Conservation (phyloP, 805 yeast genomes). For the Cyberlindnera mycetangii region DNA sequence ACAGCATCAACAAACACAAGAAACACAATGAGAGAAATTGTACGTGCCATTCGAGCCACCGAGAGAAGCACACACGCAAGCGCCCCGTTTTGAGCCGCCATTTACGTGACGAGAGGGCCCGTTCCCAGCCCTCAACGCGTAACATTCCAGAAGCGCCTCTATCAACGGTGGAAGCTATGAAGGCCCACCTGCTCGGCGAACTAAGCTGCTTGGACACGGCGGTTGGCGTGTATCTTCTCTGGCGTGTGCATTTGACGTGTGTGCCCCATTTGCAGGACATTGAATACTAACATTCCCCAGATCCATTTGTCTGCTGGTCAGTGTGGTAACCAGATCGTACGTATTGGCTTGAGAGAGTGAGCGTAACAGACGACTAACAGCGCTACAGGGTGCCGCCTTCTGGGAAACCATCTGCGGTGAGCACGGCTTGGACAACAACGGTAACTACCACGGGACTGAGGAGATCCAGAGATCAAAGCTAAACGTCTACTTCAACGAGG, state of each 20-base stretch:
- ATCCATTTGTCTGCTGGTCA: constrained; percentile 97
- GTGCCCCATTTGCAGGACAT: no score
- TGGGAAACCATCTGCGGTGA: constrained; percentile 92
- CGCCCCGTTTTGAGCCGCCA: background rate
- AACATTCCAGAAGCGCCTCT: constrained; percentile 9
- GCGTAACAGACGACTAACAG: no score
- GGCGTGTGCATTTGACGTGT: no score
- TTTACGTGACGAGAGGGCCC: no score
- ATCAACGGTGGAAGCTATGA: no score
- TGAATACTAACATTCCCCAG: constrained; percentile 40
- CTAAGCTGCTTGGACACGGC: no score
- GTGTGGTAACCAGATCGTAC: constrained; percentile 95
- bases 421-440: constrained; percentile 75
- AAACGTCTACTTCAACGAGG: constrained; percentile 93
- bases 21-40: constrained; percentile 25
- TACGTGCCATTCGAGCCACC: constrained; percentile 11
- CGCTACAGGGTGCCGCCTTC: constrained; percentile 74
- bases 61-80: background rate
- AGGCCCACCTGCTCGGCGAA: no score
- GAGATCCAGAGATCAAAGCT: constrained; percentile 81
- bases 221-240: no score
- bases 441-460: constrained; percentile 62
- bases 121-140: no score
- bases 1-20: constrained; percentile 2
- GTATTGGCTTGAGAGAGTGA: constrained; percentile 35